These are phyloP conservation scores for Immersiporthe knoxdaviesiana DNA, from an alignment of 2,329 filamentous ascomycete genomes.

Conservation along the genomic window DNA sequence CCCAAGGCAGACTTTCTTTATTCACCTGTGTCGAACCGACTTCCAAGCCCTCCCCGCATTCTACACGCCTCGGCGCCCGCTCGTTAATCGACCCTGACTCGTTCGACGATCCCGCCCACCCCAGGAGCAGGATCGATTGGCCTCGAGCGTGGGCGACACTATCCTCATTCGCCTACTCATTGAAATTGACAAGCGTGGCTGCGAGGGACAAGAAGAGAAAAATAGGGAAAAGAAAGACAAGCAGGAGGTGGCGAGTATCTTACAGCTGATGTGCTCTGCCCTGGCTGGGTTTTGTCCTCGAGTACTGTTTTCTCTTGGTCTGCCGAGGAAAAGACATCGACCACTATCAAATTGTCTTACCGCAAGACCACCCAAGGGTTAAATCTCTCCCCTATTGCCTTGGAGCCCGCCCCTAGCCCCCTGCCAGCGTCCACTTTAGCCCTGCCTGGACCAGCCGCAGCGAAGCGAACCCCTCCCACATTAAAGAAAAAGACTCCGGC, in stretches of 20 bases:
- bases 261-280: not conserved
- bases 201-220: not conserved
- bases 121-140: conserved; percentile 8
- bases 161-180: not conserved
- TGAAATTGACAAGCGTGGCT: not conserved
- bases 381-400: conserved; percentile 8
- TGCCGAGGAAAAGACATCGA: not conserved
- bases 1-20: not conserved
- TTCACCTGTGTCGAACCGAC: not conserved
- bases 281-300: not conserved
- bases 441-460: not conserved
- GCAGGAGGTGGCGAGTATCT: too few relatives aligned
- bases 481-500: conserved; percentile 8
- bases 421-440: conserved; percentile 14
- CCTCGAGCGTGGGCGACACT: conserved; percentile 11
- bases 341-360: conserved; percentile 17
- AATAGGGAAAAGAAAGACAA: too few relatives aligned
- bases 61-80: not conserved
- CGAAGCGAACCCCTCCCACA: conserved; percentile 22
- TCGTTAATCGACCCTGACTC: conserved; percentile 20
- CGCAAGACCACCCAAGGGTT: conserved; percentile 9
- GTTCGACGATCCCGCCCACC: conserved; percentile 13
- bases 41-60: not conserved
- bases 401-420: not conserved
- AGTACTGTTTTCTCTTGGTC: not conserved